These are phyloP conservation scores for Iris pallida DNA, from an alignment of 116 monocot genomes.

Conservation along the genomic window DNA sequence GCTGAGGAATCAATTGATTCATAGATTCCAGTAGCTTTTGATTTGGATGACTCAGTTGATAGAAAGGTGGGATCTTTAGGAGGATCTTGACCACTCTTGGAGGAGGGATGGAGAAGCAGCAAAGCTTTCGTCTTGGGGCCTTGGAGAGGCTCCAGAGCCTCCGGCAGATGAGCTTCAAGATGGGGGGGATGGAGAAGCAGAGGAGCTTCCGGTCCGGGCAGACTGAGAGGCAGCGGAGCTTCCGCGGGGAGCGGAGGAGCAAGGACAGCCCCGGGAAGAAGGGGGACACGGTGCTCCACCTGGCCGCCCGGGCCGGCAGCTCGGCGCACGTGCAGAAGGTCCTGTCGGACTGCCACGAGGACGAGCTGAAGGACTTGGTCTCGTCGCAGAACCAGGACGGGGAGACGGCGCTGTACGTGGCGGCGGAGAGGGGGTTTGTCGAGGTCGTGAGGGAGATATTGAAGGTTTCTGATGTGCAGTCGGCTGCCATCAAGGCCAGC, in stretches of 20 bases:
- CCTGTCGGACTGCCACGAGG: conserved; percentile 25
- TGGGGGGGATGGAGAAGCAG: conserved; percentile 23
- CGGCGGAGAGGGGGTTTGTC: conserved; percentile 71
- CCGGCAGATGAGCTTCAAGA: conserved; percentile 19
- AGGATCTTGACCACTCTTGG: background rate
- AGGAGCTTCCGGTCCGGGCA: conserved; percentile 26
- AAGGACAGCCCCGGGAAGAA: conserved; percentile 65
- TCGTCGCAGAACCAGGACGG: conserved; percentile 66
- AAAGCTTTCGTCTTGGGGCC: conserved; percentile 29
- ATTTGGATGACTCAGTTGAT: background rate
- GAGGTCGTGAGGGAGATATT: conserved; percentile 70
- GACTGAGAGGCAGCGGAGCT: conserved; percentile 57
- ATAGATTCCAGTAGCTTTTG: background rate
- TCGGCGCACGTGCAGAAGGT: conserved; percentile 46
- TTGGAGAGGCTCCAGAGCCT: conserved; percentile 42
- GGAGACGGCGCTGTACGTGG: conserved; percentile 82
- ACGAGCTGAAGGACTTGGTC: conserved; percentile 38
- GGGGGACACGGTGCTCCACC: conserved; percentile 70
- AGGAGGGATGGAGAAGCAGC: conserved; percentile 49
- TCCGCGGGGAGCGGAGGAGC: conserved; percentile 41
- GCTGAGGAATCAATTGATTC: background rate
- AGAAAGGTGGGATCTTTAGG: background rate
- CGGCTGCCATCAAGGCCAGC: conserved; percentile 72
- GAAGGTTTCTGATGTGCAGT: conserved; percentile 59
- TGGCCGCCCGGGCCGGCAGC: conserved; percentile 67